Evolutionary conservation across 108 stramenopile species (phyloP).

Genomic region (Chaetoceros muelleri): DNA sequence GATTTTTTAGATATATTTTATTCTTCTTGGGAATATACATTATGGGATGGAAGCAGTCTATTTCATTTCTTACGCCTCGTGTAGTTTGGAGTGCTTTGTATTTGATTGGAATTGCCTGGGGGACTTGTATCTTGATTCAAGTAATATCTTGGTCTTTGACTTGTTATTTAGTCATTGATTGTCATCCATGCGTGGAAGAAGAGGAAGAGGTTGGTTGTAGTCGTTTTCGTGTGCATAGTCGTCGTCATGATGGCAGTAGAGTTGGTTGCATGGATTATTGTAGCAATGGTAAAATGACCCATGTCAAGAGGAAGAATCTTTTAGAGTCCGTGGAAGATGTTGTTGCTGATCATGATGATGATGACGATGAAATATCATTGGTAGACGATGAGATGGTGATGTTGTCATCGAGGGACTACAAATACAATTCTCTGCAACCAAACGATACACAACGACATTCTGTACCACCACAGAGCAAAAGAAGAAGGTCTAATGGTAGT

Average conservation of each 20-base stretch:
- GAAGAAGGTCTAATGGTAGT: too few species aligned
- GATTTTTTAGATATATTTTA: conserved; percentile 9
- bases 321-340: too few species aligned
- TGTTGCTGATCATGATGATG: too few species aligned
- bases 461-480: too few species aligned
- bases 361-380: too few species aligned
- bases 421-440: too few species aligned
- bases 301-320: neutral
- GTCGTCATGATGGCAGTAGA: neutral
- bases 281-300: neutral
- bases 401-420: too few species aligned
- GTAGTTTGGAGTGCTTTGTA: conserved; percentile 18
- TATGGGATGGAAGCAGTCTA: conserved; percentile 18
- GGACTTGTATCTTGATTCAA: conserved; percentile 46
- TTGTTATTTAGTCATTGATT: neutral
- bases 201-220: neutral
- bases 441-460: too few species aligned
- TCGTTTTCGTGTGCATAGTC: neutral
- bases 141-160: conserved; percentile 16
- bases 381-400: too few species aligned
- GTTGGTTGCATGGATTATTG: neutral
- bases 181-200: neutral
- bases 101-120: conserved; percentile 41
- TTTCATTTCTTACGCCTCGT: conserved; percentile 4
- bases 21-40: conserved; percentile 15